Evolutionary conservation across 345 rosid species (phyloP).

Genomic region (Linum usitatissimum): DNA sequence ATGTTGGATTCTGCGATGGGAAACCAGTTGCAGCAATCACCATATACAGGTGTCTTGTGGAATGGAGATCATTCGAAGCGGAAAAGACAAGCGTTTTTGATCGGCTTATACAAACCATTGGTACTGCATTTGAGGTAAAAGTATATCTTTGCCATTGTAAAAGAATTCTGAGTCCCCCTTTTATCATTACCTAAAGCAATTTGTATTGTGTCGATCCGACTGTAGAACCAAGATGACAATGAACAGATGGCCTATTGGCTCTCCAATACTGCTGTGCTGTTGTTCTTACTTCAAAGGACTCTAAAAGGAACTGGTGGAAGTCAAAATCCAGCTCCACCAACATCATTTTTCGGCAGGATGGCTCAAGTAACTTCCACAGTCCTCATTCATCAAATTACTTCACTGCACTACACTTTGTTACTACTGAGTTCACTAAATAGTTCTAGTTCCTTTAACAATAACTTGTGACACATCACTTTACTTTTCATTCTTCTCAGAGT

Average conservation of each 20-base stretch:
- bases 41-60: slow-evolving; percentile 8
- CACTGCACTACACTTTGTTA: background rate
- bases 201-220: background rate
- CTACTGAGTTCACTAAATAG: background rate
- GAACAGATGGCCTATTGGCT: slow-evolving; percentile 9
- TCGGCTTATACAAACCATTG: slow-evolving; percentile 4
- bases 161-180: background rate
- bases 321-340: slow-evolving; percentile 3
- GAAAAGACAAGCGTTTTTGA: slow-evolving; percentile 9
- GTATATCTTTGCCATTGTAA: background rate
- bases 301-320: slow-evolving; percentile 4
- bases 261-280: slow-evolving; percentile 4
- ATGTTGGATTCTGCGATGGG: slow-evolving; percentile 8
- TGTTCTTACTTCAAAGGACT: slow-evolving; percentile 7
- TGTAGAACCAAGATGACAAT: slow-evolving; percentile 7
- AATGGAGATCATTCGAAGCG: slow-evolving; percentile 4
- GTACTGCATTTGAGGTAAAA: slow-evolving; percentile 5
- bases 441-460: background rate
- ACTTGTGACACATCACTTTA: background rate
- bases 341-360: slow-evolving; percentile 8
- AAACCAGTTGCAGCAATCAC: slow-evolving; percentile 7
- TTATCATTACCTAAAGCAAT: background rate
- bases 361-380: background rate
- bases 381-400: background rate
- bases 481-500: background rate